Evolutionary conservation across 1,284 basidiomycete species (phyloP).

Genomic region (Marasmius sp.): DNA sequence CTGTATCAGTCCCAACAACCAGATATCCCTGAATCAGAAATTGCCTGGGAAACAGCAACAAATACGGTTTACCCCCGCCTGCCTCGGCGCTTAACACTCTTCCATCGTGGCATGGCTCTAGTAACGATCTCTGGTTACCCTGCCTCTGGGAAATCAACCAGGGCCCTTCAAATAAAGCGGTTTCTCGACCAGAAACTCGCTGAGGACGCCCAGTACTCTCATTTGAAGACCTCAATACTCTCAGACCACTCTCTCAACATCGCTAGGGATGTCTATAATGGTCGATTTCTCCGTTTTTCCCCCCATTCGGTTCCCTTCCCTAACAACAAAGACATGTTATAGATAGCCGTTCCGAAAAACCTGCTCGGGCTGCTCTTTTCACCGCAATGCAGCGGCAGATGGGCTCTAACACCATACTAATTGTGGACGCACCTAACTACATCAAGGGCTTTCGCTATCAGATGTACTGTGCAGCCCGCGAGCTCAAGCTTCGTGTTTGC

Average conservation of each 20-base stretch:
- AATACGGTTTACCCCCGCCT: background rate
- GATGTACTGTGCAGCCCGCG: constrained; percentile 93
- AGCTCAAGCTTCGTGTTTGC: constrained; percentile 82
- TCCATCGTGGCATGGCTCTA: constrained; percentile 74
- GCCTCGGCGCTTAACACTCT: background rate
- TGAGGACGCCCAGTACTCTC: constrained; percentile 46
- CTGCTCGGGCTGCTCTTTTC: constrained; percentile 86
- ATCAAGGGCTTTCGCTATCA: constrained; percentile 98
- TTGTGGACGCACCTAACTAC: constrained; percentile 92
- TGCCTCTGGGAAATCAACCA: constrained; percentile 81
- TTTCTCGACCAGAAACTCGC: constrained; percentile 59
- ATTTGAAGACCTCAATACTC: constrained; percentile 62
- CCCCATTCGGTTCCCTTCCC: constrained; percentile 1
- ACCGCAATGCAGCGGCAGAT: constrained; percentile 82
- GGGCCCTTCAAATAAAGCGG: constrained; percentile 65
- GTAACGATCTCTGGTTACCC: constrained; percentile 92
- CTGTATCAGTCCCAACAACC: background rate
- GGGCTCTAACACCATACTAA: constrained; percentile 73
- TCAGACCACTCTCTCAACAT: constrained; percentile 79
- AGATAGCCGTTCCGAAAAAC: constrained; percentile 88
- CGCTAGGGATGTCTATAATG: constrained; percentile 69
- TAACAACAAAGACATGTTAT: constrained; percentile 9
- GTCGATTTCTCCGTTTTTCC: constrained; percentile 35
- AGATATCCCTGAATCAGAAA: background rate
- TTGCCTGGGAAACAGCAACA: background rate